Evolutionary conservation across 768 basidiomycete genomes (phyloP).

Genomic region (Galerina sulciceps): DNA sequence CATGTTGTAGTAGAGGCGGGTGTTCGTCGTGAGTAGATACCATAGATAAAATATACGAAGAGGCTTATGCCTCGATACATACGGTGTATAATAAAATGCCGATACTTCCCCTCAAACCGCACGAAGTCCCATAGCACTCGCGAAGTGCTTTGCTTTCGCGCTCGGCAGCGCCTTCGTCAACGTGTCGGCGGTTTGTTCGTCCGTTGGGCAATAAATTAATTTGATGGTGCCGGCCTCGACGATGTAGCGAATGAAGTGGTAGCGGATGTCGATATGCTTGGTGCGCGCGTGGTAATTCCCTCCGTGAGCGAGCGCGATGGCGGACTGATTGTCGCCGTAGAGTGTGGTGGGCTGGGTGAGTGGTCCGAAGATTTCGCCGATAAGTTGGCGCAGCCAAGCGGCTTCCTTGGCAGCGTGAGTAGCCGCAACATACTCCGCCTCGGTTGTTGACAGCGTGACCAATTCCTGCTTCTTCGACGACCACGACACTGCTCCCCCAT

Average conservation of each 20-base stretch:
- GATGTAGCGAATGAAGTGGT: slow-evolving; percentile 18
- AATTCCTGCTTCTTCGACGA: slow-evolving; percentile 30
- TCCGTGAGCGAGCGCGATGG: slow-evolving; percentile 10
- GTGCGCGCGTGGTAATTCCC: slow-evolving; percentile 16
- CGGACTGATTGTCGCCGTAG: slow-evolving; percentile 11
- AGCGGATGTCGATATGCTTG: slow-evolving; percentile 21
- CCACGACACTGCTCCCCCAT: slow-evolving; percentile 34
- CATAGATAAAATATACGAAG: too few relatives aligned
- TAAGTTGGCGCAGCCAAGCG: slow-evolving; percentile 7
- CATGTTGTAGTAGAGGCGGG: too few relatives aligned
- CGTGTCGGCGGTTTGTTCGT: slow-evolving; percentile 12
- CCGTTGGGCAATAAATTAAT: slow-evolving; percentile 14
- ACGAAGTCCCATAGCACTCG: slow-evolving; percentile 8
- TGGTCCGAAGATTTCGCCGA: background rate
- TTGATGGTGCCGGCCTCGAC: slow-evolving; percentile 15
- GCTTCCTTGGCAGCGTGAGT: slow-evolving; percentile 13
- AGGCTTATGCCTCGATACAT: too few relatives aligned
- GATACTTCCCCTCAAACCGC: background rate
- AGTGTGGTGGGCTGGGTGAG: background rate
- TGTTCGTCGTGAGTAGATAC: too few relatives aligned
- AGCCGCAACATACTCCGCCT: slow-evolving; percentile 18
- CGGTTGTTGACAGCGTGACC: slow-evolving; percentile 24
- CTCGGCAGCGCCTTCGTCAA: slow-evolving; percentile 17
- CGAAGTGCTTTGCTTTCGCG: slow-evolving; percentile 15
- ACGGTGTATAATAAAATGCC: too few relatives aligned